Conservation (phyloP, 371 early-diverging fungal species). For the Choanephora cucurbitarum region DNA sequence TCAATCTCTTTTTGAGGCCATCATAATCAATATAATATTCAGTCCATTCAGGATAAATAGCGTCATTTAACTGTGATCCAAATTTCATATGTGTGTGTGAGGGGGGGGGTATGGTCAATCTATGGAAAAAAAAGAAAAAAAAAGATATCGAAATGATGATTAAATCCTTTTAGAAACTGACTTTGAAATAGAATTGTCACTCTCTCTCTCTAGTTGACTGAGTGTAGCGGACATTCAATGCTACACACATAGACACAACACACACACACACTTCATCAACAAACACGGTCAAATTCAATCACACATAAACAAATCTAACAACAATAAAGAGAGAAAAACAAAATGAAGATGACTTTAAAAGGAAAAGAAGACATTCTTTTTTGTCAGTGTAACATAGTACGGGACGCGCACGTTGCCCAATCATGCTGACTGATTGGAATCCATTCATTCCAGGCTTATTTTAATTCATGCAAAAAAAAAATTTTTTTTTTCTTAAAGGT, state of each 20-base stretch:
- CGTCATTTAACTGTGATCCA: conserved; percentile 82
- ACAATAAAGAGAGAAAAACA: too few species aligned
- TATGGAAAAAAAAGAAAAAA: not conserved
- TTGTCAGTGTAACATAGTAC: conserved; percentile 14
- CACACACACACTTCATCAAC: too few species aligned
- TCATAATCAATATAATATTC: conserved; percentile 93
- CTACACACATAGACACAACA: too few species aligned
- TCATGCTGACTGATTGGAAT: conserved; percentile 12
- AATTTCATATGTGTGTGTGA: conserved; percentile 90
- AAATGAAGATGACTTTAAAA: too few species aligned
- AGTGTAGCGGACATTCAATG: too few species aligned
- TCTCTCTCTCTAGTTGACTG: too few species aligned
- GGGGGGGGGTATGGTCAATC: too few species aligned
- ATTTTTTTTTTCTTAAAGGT: conserved; percentile 38
- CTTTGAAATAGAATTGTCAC: too few species aligned
- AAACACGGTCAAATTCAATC: too few species aligned
- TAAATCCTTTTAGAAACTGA: not conserved
- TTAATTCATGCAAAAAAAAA: not conserved
- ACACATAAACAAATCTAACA: too few species aligned
- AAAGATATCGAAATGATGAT: not conserved
- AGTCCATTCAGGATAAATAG: conserved; percentile 87
- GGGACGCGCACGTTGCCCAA: conserved; percentile 15
- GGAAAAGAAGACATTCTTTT: not conserved
- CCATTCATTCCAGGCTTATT: not conserved
- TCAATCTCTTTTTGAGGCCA: conserved; percentile 82